Conservation (phyloP, 371 early-diverging fungal species). For the Mucor mucedo region DNA sequence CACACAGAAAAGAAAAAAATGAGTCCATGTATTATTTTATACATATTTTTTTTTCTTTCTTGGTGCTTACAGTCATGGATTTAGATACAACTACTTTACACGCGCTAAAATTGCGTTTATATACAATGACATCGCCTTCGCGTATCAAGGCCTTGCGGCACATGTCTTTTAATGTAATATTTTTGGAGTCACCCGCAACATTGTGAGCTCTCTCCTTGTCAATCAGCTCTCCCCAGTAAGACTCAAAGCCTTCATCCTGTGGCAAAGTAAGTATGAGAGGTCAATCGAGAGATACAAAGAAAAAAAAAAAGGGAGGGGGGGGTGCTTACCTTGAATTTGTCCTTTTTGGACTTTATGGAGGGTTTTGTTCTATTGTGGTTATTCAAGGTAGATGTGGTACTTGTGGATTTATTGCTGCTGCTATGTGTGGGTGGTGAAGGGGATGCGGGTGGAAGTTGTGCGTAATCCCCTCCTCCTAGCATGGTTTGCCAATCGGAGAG, state of each 20-base stretch:
- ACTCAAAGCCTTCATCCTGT: constrained; percentile 47
- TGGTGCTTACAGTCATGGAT: constrained; percentile 52
- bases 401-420: constrained; percentile 18
- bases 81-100: constrained; percentile 54
- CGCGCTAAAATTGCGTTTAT: constrained; percentile 59
- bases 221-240: constrained; percentile 46
- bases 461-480: constrained; percentile 32
- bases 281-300: no score
- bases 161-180: constrained; percentile 57
- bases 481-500: constrained; percentile 49
- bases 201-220: constrained; percentile 53
- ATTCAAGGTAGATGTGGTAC: constrained; percentile 1
- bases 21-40: no score
- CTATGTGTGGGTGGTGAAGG: constrained; percentile 16
- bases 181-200: constrained; percentile 59
- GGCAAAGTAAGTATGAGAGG: background rate
- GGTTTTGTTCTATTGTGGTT: constrained; percentile 1
- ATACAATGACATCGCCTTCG: constrained; percentile 51
- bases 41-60: no score
- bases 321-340: constrained; percentile 23
- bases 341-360: constrained; percentile 10
- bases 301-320: no score
- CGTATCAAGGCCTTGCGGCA: constrained; percentile 56
- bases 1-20: no score
- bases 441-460: constrained; percentile 2